Percentiles rank a stretch among this genome's conserved stretches.
phyloP scores from a whole-genome alignment of 2,329 filamentous ascomycete species.

The Phaeosphaeriaceae sp. region DNA sequence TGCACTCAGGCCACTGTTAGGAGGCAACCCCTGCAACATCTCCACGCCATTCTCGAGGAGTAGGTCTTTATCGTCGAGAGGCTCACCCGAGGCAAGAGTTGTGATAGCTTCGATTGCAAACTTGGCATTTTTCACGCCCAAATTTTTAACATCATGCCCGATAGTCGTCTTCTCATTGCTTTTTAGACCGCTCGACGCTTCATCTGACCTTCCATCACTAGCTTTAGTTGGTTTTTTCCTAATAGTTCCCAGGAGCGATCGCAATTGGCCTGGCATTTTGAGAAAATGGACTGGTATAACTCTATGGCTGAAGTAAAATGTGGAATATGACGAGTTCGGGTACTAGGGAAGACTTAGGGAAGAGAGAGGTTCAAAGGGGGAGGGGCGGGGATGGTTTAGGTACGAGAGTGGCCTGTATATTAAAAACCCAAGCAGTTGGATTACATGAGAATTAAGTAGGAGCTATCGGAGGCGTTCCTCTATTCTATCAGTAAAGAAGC shows the following conservation, averaged over 20 bases:
- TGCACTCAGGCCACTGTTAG: slow-evolving; percentile 57
- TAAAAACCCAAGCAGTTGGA: not conserved
- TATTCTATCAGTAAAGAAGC: slow-evolving; percentile 12
- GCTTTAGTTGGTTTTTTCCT: slow-evolving; percentile 55
- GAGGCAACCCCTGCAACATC: slow-evolving; percentile 59
- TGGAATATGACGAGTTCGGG: no score
- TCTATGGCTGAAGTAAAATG: not conserved
- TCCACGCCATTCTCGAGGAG: slow-evolving; percentile 57
- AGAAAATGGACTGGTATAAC: not conserved
- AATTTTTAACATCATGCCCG: slow-evolving; percentile 61
- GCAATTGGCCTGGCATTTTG: slow-evolving; percentile 47
- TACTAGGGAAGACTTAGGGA: not conserved
- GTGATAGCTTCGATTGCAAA: slow-evolving; percentile 64
- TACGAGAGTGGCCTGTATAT: slow-evolving; percentile 2
- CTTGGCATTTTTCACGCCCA: slow-evolving; percentile 56
- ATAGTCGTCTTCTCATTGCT: slow-evolving; percentile 34
- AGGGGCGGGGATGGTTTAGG: slow-evolving; percentile 1
- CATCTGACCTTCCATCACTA: slow-evolving; percentile 55
- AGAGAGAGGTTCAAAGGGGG: not conserved
- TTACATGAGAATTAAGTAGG: not conserved
- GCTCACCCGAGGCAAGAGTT: slow-evolving; percentile 67
- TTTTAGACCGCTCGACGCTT: slow-evolving; percentile 29
- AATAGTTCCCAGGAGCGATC: slow-evolving; percentile 54
- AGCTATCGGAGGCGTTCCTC: slow-evolving; percentile 9
- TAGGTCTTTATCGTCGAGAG: slow-evolving; percentile 65